A percentile compares a stretch with the other conserved stretches of the same genome.
Evolutionary conservation across 306 rosid species (phyloP).

Genomic region (Purshia tridentata): DNA sequence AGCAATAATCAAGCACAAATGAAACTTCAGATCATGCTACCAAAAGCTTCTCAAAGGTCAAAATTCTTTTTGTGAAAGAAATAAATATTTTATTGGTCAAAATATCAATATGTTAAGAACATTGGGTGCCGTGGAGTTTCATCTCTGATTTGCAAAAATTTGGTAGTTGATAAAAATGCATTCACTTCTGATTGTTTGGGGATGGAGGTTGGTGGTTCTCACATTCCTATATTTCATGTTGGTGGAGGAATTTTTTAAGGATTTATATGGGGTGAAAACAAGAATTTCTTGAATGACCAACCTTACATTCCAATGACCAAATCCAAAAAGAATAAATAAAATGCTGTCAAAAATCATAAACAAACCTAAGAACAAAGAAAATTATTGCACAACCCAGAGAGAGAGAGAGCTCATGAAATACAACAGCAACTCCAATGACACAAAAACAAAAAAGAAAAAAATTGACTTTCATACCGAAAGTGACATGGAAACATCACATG

Average conservation of each 20-base stretch:
- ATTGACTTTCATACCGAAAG: conserved; percentile 59
- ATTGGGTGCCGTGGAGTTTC: not conserved
- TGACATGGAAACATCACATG: conserved; percentile 70
- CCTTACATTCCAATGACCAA: not conserved
- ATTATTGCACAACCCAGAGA: not conserved
- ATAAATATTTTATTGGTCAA: not conserved
- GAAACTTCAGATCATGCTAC: not conserved
- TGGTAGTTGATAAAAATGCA: not conserved
- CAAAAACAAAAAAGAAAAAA: not conserved
- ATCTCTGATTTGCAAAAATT: not conserved
- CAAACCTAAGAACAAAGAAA: not conserved
- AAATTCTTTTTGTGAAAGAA: not conserved
- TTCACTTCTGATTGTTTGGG: not conserved
- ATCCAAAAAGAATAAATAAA: not conserved
- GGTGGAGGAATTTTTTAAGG: not conserved
- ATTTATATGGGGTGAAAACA: not conserved
- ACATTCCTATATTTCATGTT: not conserved
- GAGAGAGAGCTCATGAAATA: not conserved
- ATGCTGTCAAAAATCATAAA: not conserved
- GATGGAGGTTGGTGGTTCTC: not conserved
- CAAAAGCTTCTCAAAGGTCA: not conserved
- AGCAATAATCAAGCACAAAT: not conserved
- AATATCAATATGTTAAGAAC: not conserved
- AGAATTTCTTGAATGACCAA: not conserved
- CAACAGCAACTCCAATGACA: not conserved